Evolutionary conservation across 148 eudicot genomes (phyloP).

Genomic region (Cornus kousa): DNA sequence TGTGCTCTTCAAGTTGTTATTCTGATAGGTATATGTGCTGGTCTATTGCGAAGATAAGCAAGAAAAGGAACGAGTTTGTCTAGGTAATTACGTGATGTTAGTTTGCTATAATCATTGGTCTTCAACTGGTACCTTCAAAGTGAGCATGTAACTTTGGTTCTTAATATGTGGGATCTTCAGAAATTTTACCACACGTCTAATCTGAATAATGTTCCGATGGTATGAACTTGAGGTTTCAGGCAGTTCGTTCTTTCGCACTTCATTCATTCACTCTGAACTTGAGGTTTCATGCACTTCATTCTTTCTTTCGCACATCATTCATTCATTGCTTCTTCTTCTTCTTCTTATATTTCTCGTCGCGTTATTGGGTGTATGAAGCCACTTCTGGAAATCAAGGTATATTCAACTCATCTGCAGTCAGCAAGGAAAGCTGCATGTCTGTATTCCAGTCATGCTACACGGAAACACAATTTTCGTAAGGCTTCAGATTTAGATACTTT

Average conservation of each 20-base stretch:
- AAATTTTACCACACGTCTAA: neutral
- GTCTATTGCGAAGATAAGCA: neutral
- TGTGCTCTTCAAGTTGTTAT: neutral
- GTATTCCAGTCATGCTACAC: no score
- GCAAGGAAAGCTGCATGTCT: no score
- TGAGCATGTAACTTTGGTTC: neutral
- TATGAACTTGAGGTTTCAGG: neutral
- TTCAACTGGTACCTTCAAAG: neutral
- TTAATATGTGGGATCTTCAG: neutral
- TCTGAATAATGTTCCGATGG: neutral
- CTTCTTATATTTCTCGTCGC: no score
- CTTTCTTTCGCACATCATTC: no score
- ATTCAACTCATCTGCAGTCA: no score
- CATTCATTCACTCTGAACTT: neutral
- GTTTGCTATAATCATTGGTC: neutral
- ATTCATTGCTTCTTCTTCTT: no score
- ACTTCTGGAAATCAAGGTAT: no score
- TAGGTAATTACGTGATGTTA: neutral
- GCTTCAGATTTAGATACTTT: no score
- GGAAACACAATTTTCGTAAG: no score
- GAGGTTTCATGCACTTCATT: no score
- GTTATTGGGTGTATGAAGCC: no score
- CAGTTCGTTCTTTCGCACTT: no score
- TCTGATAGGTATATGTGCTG: neutral
- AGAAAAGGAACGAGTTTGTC: neutral